Percentiles rank a stretch among this genome's conserved stretches.
These are phyloP conservation scores for Mediolabrus comicus DNA, from an alignment of 108 stramenopile species.

Conservation along the genomic window DNA sequence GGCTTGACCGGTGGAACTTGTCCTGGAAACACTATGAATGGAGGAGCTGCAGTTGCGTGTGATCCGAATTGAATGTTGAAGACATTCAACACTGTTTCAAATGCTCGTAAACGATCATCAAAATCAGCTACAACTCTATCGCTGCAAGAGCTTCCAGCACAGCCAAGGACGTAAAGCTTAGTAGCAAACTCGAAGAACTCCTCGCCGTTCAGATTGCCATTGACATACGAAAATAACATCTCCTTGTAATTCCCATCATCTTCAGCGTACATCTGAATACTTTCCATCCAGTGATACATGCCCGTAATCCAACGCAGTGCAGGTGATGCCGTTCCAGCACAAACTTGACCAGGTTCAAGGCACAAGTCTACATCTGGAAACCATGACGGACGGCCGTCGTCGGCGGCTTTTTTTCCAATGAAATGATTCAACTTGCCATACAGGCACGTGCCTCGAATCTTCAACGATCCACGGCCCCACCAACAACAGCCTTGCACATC, in stretches of 20 bases:
- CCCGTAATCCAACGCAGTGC: slow-evolving; percentile 49
- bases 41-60: slow-evolving; percentile 34
- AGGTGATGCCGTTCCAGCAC: slow-evolving; percentile 30
- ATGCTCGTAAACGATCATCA: slow-evolving; percentile 32
- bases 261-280: slow-evolving; percentile 33
- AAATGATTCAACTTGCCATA: slow-evolving; percentile 49
- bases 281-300: slow-evolving; percentile 51
- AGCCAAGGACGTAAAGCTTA: slow-evolving; percentile 36
- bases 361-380: slow-evolving; percentile 50
- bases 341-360: slow-evolving; percentile 33
- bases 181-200: slow-evolving; percentile 19
- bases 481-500: slow-evolving; percentile 55
- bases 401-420: slow-evolving; percentile 35
- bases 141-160: slow-evolving; percentile 11
- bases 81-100: slow-evolving; percentile 38
- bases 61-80: slow-evolving; percentile 39
- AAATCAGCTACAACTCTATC: slow-evolving; percentile 11
- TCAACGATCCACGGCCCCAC: slow-evolving; percentile 51
- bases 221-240: slow-evolving; percentile 29
- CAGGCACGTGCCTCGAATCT: slow-evolving; percentile 46
- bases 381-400: slow-evolving; percentile 33
- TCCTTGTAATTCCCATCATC: slow-evolving; percentile 38
- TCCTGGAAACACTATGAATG: slow-evolving; percentile 34
- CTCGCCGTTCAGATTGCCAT: slow-evolving; percentile 13
- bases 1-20: slow-evolving; percentile 20